phyloP scores from a whole-genome alignment of 2,329 filamentous ascomycete species.

The Clonostachys byssicola region DNA sequence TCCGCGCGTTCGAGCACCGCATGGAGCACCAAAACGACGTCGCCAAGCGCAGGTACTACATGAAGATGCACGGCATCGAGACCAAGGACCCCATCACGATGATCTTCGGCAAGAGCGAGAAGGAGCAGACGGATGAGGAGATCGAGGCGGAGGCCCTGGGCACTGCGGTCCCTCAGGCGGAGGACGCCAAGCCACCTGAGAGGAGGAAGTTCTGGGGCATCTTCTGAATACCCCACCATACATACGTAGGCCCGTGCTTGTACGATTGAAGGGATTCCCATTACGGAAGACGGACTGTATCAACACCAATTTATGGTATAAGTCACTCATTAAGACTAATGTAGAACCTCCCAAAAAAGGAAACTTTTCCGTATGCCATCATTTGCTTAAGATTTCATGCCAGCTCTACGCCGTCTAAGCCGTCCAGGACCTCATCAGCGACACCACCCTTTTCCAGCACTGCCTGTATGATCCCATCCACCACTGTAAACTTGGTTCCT shows the following conservation, averaged over 20 bases:
- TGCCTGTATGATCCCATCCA: slow-evolving; percentile 72
- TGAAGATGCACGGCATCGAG: slow-evolving; percentile 80
- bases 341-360: too few relatives aligned
- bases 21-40: slow-evolving; percentile 77
- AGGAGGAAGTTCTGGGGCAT: slow-evolving; percentile 74
- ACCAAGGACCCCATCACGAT: slow-evolving; percentile 49
- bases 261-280: background rate
- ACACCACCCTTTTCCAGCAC: slow-evolving; percentile 76
- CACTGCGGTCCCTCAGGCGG: slow-evolving; percentile 22
- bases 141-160: slow-evolving; percentile 28
- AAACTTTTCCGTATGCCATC: too few relatives aligned
- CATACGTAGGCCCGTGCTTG: background rate
- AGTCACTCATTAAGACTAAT: too few relatives aligned
- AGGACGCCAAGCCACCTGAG: slow-evolving; percentile 17
- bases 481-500: slow-evolving; percentile 70
- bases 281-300: too few relatives aligned
- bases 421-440: slow-evolving; percentile 80
- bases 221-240: slow-evolving; percentile 47
- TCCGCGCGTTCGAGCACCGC: slow-evolving; percentile 66
- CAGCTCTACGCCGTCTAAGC: slow-evolving; percentile 72
- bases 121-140: slow-evolving; percentile 24
- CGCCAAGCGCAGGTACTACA: slow-evolving; percentile 79
- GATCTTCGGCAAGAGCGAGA: slow-evolving; percentile 30
- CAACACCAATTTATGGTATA: too few relatives aligned
- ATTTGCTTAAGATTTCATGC: slow-evolving; percentile 28